Evolutionary conservation across 768 basidiomycete genomes (phyloP).

Genomic region (Pluteus cervinus): DNA sequence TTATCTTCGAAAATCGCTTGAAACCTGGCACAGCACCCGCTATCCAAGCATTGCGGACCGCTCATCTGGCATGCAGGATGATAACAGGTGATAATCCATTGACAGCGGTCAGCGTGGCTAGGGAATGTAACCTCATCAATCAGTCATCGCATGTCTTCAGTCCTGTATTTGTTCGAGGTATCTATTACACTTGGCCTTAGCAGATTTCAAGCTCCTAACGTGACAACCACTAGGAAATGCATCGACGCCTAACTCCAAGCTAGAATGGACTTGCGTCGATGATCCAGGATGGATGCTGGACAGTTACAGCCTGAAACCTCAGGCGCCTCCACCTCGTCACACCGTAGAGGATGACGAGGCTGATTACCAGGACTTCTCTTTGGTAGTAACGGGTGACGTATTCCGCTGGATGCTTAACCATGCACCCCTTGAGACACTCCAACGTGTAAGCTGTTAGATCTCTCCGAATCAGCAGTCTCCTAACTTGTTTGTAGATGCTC

Average conservation of each 20-base stretch:
- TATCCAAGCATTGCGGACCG: conserved; percentile 81
- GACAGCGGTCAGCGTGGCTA: conserved; percentile 93
- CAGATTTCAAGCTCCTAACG: not conserved
- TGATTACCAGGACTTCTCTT: conserved; percentile 80
- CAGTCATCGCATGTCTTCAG: conserved; percentile 87
- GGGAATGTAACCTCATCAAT: conserved; percentile 87
- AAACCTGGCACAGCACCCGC: conserved; percentile 89
- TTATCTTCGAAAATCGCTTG: conserved; percentile 97
- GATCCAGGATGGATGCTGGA: conserved; percentile 83
- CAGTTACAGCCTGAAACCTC: conserved; percentile 79
- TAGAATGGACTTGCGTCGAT: conserved; percentile 93
- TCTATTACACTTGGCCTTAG: conserved; percentile 4
- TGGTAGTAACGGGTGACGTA: conserved; percentile 91
- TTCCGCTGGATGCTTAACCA: conserved; percentile 99
- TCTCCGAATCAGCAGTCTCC: not conserved
- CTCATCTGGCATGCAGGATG: conserved; percentile 94
- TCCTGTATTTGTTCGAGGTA: conserved; percentile 75
- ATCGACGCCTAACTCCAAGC: conserved; percentile 44
- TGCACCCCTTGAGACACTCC: conserved; percentile 88
- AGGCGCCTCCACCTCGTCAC: conserved; percentile 63
- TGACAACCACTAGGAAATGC: conserved; percentile 41
- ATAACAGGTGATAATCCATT: conserved; percentile 97
- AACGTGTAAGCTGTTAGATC: conserved; percentile 57
- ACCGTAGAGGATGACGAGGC: conserved; percentile 66
- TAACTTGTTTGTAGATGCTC: conserved; percentile 65